A percentile compares a stretch with the other conserved stretches of the same genome.
Conservation (phyloP, 306 rosid species). For the Notholithocarpus densiflorus region DNA sequence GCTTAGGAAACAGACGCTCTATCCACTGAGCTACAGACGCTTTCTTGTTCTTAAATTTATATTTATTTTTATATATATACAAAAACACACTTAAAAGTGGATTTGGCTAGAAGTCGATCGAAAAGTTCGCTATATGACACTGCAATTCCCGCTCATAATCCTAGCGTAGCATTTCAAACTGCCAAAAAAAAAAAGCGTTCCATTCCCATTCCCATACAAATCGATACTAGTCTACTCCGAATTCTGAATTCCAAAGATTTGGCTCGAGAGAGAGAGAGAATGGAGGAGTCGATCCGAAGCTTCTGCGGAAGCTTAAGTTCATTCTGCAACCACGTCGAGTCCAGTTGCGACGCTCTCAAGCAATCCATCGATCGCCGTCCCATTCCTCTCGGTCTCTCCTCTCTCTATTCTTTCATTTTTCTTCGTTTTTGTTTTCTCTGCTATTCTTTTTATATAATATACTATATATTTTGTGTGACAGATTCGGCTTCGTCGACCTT, state of each 20-base stretch:
- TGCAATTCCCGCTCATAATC: too few species aligned
- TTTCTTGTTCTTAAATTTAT: constrained; percentile 8
- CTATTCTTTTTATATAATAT: not conserved
- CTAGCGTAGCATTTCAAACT: not conserved
- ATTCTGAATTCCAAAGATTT: too few species aligned
- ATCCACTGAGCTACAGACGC: constrained; percentile 71
- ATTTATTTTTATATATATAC: too few species aligned
- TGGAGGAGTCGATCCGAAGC: constrained; percentile 58
- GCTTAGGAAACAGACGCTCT: constrained; percentile 79
- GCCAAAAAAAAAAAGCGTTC: not conserved
- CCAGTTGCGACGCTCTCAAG: constrained; percentile 65
- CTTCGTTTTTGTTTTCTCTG: too few species aligned
- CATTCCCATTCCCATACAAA: too few species aligned
- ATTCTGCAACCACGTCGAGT: constrained; percentile 76
- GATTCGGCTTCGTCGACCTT: constrained; percentile 88
- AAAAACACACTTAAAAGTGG: too few species aligned
- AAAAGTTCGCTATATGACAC: too few species aligned
- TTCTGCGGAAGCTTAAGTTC: constrained; percentile 52
- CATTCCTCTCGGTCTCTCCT: constrained; percentile 70
- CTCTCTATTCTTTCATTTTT: not conserved
- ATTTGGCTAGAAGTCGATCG: too few species aligned
- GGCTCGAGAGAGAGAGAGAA: not conserved
- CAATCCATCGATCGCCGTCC: constrained; percentile 78
- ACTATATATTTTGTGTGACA: not conserved
- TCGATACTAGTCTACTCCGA: too few species aligned